Evolutionary conservation across 2,329 filamentous ascomycete species (phyloP).

Genomic region (Neocatenulostroma microsporum): DNA sequence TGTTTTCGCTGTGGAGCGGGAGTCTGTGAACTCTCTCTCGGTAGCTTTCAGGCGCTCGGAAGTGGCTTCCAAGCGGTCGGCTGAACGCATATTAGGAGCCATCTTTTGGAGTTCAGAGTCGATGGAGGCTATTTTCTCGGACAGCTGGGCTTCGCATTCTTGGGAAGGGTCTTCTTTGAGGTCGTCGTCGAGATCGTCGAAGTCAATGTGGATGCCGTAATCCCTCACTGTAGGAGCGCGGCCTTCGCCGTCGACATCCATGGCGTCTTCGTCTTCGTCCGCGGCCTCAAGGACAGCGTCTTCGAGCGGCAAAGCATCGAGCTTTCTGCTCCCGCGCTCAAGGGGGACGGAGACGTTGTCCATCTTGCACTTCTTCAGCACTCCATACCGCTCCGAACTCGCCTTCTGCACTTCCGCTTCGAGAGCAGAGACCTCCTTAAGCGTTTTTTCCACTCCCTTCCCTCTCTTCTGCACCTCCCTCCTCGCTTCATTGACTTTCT

Average conservation of each 20-base stretch:
- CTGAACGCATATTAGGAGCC: constrained; percentile 92
- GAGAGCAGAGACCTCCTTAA: constrained; percentile 68
- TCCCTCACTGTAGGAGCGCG: constrained; percentile 61
- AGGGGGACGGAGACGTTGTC: constrained; percentile 88
- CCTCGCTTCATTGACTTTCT: constrained; percentile 70
- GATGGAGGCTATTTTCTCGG: constrained; percentile 68
- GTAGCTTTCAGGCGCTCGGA: constrained; percentile 74
- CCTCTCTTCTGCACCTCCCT: constrained; percentile 74
- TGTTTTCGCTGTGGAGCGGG: constrained; percentile 63
- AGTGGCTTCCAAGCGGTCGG: constrained; percentile 80
- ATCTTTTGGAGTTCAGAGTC: constrained; percentile 81
- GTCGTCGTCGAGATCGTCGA: constrained; percentile 71
- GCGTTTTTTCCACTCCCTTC: constrained; percentile 68
- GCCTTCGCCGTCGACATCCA: constrained; percentile 77
- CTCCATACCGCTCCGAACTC: constrained; percentile 71
- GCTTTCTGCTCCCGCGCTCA: constrained; percentile 55
- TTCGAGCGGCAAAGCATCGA: constrained; percentile 82
- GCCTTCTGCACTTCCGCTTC: constrained; percentile 82
- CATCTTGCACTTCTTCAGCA: constrained; percentile 82
- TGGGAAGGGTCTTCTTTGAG: constrained; percentile 67
- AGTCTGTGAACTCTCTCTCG: constrained; percentile 82
- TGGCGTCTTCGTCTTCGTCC: constrained; percentile 66
- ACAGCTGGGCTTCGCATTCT: constrained; percentile 64
- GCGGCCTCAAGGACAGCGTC: constrained; percentile 60
- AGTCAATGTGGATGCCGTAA: constrained; percentile 86